These are phyloP conservation scores for Ceratocystis smalleyi DNA, from an alignment of 2,329 filamentous ascomycete species.

Conservation along the genomic window DNA sequence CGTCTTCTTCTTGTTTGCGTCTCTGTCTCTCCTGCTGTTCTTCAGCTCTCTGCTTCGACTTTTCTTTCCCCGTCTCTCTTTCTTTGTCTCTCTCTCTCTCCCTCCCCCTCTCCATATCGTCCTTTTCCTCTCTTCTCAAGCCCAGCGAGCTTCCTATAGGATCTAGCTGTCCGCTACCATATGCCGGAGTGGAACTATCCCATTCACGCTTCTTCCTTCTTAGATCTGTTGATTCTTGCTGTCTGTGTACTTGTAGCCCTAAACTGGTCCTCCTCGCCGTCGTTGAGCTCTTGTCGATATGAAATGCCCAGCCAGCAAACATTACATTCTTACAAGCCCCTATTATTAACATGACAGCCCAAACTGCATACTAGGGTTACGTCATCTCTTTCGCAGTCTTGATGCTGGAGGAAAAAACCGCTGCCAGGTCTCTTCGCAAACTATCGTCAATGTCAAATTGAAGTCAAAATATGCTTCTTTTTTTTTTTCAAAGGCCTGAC, in stretches of 20 bases:
- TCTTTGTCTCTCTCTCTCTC: background rate
- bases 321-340: background rate
- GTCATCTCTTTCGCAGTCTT: background rate
- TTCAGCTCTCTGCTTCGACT: background rate
- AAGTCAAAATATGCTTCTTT: conserved; percentile 1
- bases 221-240: background rate
- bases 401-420: background rate
- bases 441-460: background rate
- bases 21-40: background rate
- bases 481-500: background rate
- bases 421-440: background rate
- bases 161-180: background rate
- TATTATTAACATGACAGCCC: background rate
- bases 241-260: background rate
- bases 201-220: background rate
- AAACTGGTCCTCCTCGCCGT: background rate
- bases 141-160: background rate
- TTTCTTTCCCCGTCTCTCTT: background rate
- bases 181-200: background rate
- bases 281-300: background rate
- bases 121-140: background rate
- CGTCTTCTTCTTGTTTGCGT: no score
- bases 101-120: background rate
- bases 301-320: no score
- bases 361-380: background rate